Conservation (phyloP, 352 stramenopile genomes). For the Phytophthora melonis region DNA sequence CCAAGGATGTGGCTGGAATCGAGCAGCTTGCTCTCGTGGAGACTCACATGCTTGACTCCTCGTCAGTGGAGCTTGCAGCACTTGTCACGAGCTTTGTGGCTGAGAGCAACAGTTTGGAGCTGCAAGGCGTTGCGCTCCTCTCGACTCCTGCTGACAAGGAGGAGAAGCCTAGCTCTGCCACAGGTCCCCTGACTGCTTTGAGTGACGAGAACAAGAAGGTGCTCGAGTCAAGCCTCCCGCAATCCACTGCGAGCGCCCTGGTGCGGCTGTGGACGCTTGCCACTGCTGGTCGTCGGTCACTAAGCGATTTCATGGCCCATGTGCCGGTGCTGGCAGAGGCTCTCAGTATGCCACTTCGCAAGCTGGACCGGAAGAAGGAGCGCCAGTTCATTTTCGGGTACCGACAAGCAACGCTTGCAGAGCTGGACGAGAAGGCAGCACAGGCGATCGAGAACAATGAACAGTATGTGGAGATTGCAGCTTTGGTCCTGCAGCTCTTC, state of each 20-base stretch:
- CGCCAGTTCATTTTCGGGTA: slow-evolving; percentile 75
- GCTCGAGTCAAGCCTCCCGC: slow-evolving; percentile 64
- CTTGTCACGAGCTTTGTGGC: slow-evolving; percentile 76
- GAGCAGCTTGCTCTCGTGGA: slow-evolving; percentile 66
- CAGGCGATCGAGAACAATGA: slow-evolving; percentile 21
- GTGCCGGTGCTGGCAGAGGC: slow-evolving; percentile 62
- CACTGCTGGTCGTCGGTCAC: slow-evolving; percentile 61
- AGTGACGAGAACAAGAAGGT: slow-evolving; percentile 73
- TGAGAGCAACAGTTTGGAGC: slow-evolving; percentile 64
- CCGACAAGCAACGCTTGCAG: slow-evolving; percentile 55
- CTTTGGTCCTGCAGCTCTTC: slow-evolving; percentile 63
- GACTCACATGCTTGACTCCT: slow-evolving; percentile 60
- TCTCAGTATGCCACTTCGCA: slow-evolving; percentile 81
- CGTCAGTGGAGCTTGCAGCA: slow-evolving; percentile 57
- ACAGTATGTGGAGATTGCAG: slow-evolving; percentile 32
- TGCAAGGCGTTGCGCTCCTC: slow-evolving; percentile 61
- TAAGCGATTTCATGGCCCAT: slow-evolving; percentile 72
- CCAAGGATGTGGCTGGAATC: slow-evolving; percentile 47
- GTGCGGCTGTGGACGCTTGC: slow-evolving; percentile 78
- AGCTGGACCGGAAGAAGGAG: slow-evolving; percentile 88
- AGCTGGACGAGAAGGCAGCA: slow-evolving; percentile 47
- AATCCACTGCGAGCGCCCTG: slow-evolving; percentile 58
- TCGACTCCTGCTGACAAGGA: slow-evolving; percentile 18
- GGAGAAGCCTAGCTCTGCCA: neutral
- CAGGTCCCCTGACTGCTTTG: slow-evolving; percentile 42